Conservation (phyloP, 306 rosid genomes). For the Heteromeles arbutifolia region DNA sequence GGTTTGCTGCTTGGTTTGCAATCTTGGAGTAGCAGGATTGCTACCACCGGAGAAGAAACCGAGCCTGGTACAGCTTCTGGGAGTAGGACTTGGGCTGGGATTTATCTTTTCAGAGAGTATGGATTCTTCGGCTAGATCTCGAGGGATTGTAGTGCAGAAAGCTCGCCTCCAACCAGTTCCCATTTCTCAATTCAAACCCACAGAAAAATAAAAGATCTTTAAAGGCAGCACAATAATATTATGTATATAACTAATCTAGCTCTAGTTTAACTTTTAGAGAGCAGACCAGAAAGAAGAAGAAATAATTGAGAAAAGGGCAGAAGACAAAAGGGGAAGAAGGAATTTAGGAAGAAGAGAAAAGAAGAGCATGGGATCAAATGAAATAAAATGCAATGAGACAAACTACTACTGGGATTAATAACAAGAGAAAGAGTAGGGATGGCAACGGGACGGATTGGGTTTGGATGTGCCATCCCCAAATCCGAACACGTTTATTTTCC, state of each 20-base stretch:
- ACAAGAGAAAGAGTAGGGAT: not conserved
- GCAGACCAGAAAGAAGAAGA: conserved; percentile 1
- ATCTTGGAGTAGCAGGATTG: conserved; percentile 60
- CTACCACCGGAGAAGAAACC: conserved; percentile 56
- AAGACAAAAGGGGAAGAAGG: conserved; percentile 40
- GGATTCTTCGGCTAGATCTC: conserved; percentile 52
- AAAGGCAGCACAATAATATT: not conserved
- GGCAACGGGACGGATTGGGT: no score
- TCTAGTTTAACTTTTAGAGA: not conserved
- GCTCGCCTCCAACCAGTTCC: conserved; percentile 97
- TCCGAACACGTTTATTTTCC: no score
- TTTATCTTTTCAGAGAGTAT: conserved; percentile 35
- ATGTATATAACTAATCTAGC: not conserved
- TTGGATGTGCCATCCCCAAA: no score
- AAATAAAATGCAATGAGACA: conserved; percentile 22
- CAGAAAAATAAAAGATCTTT: not conserved
- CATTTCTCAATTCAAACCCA: conserved; percentile 32
- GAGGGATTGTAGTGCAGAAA: conserved; percentile 58
- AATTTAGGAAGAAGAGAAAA: conserved; percentile 10
- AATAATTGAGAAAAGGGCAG: not conserved
- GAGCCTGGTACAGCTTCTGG: conserved; percentile 62
- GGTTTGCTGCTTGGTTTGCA: conserved; percentile 19
- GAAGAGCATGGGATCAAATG: conserved; percentile 45
- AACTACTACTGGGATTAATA: conserved; percentile 17
- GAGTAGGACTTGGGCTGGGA: conserved; percentile 63